Evolutionary conservation across 2,329 filamentous ascomycete species (phyloP).

Genomic region (Dryadomyces sulphureus): DNA sequence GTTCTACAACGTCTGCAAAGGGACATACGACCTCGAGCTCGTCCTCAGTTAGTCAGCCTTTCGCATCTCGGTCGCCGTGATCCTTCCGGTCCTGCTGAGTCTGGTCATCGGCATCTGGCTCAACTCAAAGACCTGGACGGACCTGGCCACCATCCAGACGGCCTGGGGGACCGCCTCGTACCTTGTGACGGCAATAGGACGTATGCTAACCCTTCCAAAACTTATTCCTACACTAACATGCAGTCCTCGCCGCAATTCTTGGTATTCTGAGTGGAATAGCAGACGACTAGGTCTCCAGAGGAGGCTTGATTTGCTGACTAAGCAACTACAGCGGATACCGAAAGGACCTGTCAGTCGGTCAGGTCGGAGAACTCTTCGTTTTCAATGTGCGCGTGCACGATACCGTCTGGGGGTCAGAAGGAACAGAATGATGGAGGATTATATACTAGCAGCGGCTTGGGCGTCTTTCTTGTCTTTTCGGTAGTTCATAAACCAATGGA

Average conservation of each 20-base stretch:
- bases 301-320: too few species aligned
- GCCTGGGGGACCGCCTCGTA: not conserved
- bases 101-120: not conserved
- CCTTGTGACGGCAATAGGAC: not conserved
- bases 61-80: not conserved
- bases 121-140: not conserved
- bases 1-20: not conserved
- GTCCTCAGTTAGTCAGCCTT: not conserved
- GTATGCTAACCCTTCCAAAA: not conserved
- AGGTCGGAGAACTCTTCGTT: not conserved
- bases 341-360: not conserved
- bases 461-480: not conserved
- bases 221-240: not conserved
- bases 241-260: not conserved
- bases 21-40: not conserved
- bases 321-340: not conserved
- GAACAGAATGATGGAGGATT: not conserved
- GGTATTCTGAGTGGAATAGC: not conserved
- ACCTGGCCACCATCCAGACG: not conserved
- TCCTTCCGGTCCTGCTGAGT: not conserved
- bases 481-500: not conserved
- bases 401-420: not conserved
- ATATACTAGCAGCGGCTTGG: not conserved
- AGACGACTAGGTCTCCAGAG: constrained; percentile 7
- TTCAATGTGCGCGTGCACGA: not conserved